phyloP scores from a whole-genome alignment of 495 filamentous ascomycete genomes.

The Penicillium psychrofluorescens region DNA sequence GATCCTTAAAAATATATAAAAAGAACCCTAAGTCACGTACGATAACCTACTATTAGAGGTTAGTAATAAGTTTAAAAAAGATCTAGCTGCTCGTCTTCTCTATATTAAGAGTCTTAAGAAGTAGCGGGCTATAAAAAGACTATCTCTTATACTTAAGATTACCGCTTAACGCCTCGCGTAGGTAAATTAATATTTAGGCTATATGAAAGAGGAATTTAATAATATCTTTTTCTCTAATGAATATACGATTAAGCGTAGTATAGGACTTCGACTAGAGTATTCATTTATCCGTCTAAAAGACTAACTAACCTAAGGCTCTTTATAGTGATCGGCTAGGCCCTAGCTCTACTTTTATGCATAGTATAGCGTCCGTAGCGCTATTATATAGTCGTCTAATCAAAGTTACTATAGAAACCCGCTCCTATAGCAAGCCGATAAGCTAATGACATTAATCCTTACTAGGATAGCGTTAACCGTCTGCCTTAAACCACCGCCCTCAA shows the following conservation, averaged over 20 bases:
- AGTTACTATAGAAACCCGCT: no score
- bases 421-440: not conserved
- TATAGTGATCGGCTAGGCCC: no score
- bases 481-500: not conserved
- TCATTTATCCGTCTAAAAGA: not conserved
- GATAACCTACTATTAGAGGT: slow-evolving; percentile 5
- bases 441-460: not conserved
- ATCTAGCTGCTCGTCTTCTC: slow-evolving; percentile 1
- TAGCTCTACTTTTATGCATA: no score
- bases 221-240: slow-evolving; percentile 2
- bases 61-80: slow-evolving; percentile 2
- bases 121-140: not conserved
- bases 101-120: slow-evolving; percentile 2
- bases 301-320: not conserved
- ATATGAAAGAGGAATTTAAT: not conserved
- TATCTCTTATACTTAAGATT: not conserved
- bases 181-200: not conserved
- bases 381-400: no score
- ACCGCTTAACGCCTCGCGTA: not conserved
- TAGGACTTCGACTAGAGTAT: not conserved
- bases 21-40: slow-evolving; percentile 2
- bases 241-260: not conserved
- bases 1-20: slow-evolving; percentile 2
- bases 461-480: slow-evolving; percentile 1
- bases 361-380: no score